Evolutionary conservation across 2,329 filamentous ascomycete genomes (phyloP), one percentile per base, ranked within the genome.

Genomic region (Ceratocystis harringtonii): DNA sequence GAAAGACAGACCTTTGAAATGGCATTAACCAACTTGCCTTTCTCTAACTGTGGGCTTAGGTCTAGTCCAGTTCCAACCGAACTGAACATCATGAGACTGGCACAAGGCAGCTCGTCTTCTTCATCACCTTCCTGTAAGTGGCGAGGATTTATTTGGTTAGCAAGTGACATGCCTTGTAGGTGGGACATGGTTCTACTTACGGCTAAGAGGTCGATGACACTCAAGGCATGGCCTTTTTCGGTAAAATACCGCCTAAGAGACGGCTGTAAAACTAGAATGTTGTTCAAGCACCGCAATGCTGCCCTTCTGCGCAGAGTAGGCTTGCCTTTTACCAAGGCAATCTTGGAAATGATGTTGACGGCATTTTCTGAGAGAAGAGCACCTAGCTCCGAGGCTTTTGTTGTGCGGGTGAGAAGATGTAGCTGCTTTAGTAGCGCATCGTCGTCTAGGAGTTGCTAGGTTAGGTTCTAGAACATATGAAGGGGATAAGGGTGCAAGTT

Each of bases 21-120:
- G n/a, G 65, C 50, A 8, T 68, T 67, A 3, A 69, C 63, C 52
- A 69, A 57, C 68, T 69, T 67, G 68, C 70, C 64, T 41, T 67
- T 68, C 36, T 70, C 69, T 25, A 70, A 66, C 5, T 64, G 65
- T 10, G 65, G 43, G 12, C 41, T 44, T 92, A 95, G 74, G 36
- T 69, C 65, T 5, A 69, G 62, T 1, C 65, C 67, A 15, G 67
- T 69, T 17, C 65, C 64, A 17, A 66, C 68, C 1, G 64, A 67
- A 32, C 67, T 68, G 32, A 69, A 69, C 45, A 69, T 58, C 48
- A 69, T 57, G 22, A 69, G 60, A 64, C 65, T 69, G n/a, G 67
- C 65, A 57, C 67, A 68, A 3, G 68, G 65, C 12, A 69, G 65
- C 41, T 69, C 68, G 32, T 69, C 68, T 25, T 69, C 68, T 22